These are phyloP conservation scores for Chaetomium cochliodes DNA, from an alignment of 495 filamentous ascomycete species.

Conservation along the genomic window DNA sequence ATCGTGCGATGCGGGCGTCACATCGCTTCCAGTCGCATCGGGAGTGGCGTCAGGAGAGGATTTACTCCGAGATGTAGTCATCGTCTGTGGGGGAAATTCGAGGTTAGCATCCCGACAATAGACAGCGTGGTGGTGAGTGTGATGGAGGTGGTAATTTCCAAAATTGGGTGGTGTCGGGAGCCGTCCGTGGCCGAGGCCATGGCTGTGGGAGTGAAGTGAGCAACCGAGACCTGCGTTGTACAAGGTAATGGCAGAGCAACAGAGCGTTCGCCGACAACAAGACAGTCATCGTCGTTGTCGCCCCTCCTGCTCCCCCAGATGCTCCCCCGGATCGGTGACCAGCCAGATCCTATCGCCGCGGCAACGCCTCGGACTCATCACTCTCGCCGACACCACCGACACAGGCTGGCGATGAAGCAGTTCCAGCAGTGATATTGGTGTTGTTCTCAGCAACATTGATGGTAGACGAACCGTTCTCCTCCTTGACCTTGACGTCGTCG, in stretches of 20 bases:
- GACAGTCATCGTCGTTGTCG: background rate
- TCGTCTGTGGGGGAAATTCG: background rate
- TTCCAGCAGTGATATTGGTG: background rate
- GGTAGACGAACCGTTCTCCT: constrained; percentile 22
- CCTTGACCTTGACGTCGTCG: constrained; percentile 15
- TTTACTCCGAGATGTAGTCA: constrained; percentile 14
- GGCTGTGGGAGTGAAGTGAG: background rate
- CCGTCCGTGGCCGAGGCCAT: background rate
- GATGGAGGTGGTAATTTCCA: constrained; percentile 10
- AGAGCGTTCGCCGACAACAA: constrained; percentile 2
- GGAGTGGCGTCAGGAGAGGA: background rate
- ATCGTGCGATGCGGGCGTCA: background rate
- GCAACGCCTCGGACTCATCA: background rate
- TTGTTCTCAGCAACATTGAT: background rate
- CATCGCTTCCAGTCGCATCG: background rate
- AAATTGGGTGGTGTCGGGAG: constrained; percentile 9
- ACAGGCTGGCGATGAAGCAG: background rate
- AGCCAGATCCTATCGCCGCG: background rate
- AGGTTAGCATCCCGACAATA: constrained; percentile 11
- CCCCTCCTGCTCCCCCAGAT: background rate
- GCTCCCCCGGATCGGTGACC: background rate
- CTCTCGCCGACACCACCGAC: background rate
- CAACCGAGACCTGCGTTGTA: background rate
- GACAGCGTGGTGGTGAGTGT: background rate
- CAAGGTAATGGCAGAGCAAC: background rate